Evolutionary conservation across 139 green algal genomes (phyloP), one percentile per base, ranked within the genome.

Genomic region (Astrephomene gubernaculifera): DNA sequence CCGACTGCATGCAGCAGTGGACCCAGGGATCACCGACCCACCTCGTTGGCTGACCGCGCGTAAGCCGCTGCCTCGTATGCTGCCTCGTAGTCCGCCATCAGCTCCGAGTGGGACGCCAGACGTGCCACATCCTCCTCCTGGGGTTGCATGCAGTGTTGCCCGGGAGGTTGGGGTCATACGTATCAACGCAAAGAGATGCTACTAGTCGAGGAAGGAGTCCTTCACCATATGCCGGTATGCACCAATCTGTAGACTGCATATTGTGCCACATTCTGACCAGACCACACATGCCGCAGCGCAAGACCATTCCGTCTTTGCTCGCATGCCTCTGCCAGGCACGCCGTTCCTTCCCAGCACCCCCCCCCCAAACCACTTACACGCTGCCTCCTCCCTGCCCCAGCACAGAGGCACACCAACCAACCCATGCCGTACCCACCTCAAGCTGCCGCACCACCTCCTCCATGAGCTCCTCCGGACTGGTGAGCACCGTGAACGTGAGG

Each of bases 51-150:
- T 4, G 61, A 52, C 4, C 76, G 76, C 31, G 76, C 43, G 63
- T 68, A 75, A 63, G 52, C 33, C 64, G 64, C 79, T 33, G 79
- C 64, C 4, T 85, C 79, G 31, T 69, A 85, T 6, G 79, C 79
- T 10, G 49, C 64, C 8, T 68, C 8, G 43, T 85, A 85, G 44
- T 74, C 64, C 3, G 44, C 22, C 39, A 75, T 29, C 33, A 69
- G 63, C 52, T 88, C 84, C 0, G 84, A 74, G 25, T 81, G 57
- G 6, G 49, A 61, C 17, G 81, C 27, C 43, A 90, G 72, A 24
- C 87, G 81, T n/a, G 38, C 44, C 36, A 90, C 81, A 36, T 90
- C 87, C 73, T 90, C 81, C 35, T 88, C 81, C 81, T 83, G 73
- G 33, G 25, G 8, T n/a, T n/a, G n/a, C n/a, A n/a, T n/a, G n/a